These are phyloP conservation scores for Sporothrix luriei DNA, from an alignment of 2,329 filamentous ascomycete species.

Conservation along the genomic window DNA sequence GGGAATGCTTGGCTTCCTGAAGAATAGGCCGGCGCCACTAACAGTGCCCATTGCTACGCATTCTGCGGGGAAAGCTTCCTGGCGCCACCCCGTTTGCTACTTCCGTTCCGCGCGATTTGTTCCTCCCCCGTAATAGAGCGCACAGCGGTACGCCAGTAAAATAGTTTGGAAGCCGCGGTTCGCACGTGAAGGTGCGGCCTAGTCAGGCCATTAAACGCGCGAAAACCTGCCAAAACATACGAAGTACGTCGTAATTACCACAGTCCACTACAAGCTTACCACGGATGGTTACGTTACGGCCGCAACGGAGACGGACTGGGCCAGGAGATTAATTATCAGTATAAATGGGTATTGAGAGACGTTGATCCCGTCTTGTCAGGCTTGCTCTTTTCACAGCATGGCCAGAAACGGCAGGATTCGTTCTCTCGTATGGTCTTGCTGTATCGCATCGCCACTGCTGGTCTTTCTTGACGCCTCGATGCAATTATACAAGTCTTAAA, in stretches of 20 bases:
- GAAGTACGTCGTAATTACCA: background rate
- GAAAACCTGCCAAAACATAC: background rate
- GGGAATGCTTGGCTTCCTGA: slow-evolving; percentile 10
- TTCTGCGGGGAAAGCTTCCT: slow-evolving; percentile 22
- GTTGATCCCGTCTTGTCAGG: too few species aligned
- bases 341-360: background rate
- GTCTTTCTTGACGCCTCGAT: background rate
- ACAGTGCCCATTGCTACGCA: background rate
- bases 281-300: background rate
- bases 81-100: too few species aligned
- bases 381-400: too few species aligned
- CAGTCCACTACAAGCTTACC: background rate
- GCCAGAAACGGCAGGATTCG: background rate
- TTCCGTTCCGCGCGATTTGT: background rate
- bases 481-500: background rate
- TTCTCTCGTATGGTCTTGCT: background rate
- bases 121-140: background rate
- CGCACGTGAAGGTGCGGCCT: slow-evolving; percentile 19
- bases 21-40: background rate
- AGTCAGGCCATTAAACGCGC: background rate
- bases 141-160: background rate
- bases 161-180: slow-evolving; percentile 10
- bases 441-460: background rate
- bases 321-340: background rate
- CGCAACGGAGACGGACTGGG: background rate